Evolutionary conservation across 75 land plant genomes (phyloP).

Genomic region (Selaginella moellendorffii): DNA sequence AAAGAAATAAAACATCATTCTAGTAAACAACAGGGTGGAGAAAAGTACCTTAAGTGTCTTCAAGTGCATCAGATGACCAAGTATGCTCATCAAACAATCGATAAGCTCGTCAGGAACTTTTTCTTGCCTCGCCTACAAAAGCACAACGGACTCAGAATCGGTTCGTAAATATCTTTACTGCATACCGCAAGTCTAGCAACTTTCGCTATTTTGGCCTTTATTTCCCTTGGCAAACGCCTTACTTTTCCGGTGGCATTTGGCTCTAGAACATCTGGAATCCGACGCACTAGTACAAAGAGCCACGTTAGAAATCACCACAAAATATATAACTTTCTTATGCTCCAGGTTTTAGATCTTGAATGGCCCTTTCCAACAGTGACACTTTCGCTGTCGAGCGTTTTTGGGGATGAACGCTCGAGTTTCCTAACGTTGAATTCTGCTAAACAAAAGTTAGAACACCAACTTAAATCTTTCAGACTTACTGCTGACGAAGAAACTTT

Average conservation of each 20-base stretch:
- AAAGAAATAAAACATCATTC: neutral
- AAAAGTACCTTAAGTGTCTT: slow-evolving; percentile 79
- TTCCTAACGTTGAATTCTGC: too few species aligned
- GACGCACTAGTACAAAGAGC: slow-evolving; percentile 45
- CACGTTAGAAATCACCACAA: neutral
- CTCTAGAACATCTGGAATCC: slow-evolving; percentile 37
- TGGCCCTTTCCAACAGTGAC: slow-evolving; percentile 69
- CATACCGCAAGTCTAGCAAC: slow-evolving; percentile 90
- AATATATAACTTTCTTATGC: too few species aligned
- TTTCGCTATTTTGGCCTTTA: slow-evolving; percentile 88
- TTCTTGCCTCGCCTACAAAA: slow-evolving; percentile 53
- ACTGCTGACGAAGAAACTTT: too few species aligned
- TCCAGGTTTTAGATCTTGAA: slow-evolving; percentile 65
- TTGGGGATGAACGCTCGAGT: too few species aligned
- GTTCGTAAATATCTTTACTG: too few species aligned
- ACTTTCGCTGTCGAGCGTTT: slow-evolving; percentile 37
- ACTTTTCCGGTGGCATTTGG: slow-evolving; percentile 39
- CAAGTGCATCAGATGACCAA: slow-evolving; percentile 74
- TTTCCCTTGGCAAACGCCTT: slow-evolving; percentile 71
- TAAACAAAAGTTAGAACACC: too few species aligned
- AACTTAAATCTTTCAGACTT: too few species aligned
- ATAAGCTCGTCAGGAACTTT: slow-evolving; percentile 64
- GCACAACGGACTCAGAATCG: neutral
- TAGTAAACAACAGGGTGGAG: neutral
- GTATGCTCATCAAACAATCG: slow-evolving; percentile 65